phyloP scores from a whole-genome alignment of 768 basidiomycete species.

The Leccinellum albellum region DNA sequence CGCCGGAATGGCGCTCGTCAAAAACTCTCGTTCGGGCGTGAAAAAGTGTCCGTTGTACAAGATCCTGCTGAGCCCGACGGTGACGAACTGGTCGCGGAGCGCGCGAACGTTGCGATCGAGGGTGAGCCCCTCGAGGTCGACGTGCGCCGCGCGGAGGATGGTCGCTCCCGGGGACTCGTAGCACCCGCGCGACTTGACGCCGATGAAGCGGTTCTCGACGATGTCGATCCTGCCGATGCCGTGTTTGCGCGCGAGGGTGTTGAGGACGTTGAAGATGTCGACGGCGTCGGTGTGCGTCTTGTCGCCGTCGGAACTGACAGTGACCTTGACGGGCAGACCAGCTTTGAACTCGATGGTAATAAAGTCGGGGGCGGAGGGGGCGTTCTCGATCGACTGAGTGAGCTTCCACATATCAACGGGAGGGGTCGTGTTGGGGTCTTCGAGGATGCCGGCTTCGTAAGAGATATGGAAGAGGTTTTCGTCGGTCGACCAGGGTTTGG shows the following conservation, averaged over 20 bases:
- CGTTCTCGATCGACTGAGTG: conserved; percentile 76
- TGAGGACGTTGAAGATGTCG: conserved; percentile 89
- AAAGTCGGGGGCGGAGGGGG: conserved; percentile 73
- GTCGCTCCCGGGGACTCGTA: conserved; percentile 98
- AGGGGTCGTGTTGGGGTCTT: conserved; percentile 93
- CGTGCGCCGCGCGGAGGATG: conserved; percentile 90
- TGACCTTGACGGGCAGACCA: conserved; percentile 86
- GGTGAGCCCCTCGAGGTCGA: conserved; percentile 97
- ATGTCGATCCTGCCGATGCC: conserved; percentile 98
- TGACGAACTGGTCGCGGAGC: conserved; percentile 92
- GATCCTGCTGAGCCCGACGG: conserved; percentile 83
- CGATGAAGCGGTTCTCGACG: conserved; percentile 99
- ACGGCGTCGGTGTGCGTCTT: conserved; percentile 86
- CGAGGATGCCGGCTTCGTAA: conserved; percentile 98
- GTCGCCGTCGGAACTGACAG: conserved; percentile 32
- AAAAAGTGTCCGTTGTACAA: conserved; percentile 99
- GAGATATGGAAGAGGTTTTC: conserved; percentile 99
- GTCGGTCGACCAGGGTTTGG: conserved; percentile 99
- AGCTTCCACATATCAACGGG: conserved; percentile 99
- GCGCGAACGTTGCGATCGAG: conserved; percentile 96
- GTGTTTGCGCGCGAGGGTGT: conserved; percentile 89
- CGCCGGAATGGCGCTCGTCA: conserved; percentile 85
- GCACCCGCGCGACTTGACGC: conserved; percentile 99
- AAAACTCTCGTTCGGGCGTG: conserved; percentile 97
- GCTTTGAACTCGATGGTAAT: conserved; percentile 81